These are phyloP conservation scores for Colletotrichum sp. DNA, from an alignment of 2,329 filamentous ascomycete species.

Conservation along the genomic window DNA sequence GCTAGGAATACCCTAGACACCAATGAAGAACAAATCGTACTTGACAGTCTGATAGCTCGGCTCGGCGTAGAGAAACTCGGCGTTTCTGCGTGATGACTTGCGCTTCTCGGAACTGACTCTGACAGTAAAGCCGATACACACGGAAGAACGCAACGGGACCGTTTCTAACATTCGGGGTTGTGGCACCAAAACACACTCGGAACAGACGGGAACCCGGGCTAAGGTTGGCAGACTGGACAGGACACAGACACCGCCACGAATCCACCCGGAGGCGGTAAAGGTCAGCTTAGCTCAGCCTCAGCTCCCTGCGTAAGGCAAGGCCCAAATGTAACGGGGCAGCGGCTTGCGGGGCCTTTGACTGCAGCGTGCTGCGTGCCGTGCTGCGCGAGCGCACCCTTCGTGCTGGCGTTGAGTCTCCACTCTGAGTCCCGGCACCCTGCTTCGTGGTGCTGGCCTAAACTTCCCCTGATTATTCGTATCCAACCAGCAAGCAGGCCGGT, in stretches of 20 bases:
- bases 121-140: neutral
- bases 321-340: neutral
- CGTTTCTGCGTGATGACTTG: neutral
- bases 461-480: conserved; percentile 11
- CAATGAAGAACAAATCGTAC: neutral
- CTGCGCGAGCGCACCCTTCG: neutral
- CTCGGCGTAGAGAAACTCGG: neutral
- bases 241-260: neutral
- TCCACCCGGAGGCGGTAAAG: neutral
- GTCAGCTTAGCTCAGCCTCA: conserved; percentile 4
- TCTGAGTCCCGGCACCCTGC: neutral
- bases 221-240: neutral
- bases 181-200: neutral
- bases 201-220: neutral
- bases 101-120: neutral
- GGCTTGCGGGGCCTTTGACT: neutral
- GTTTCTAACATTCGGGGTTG: neutral
- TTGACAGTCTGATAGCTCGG: neutral
- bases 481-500: neutral
- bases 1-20: neutral
- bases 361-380: neutral
- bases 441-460: neutral
- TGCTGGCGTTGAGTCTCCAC: neutral
- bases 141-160: neutral
- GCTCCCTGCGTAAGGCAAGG: neutral